A percentile compares a stretch with the other conserved stretches of the same genome.
Evolutionary conservation across 345 rosid genomes (phyloP).

Genomic region (Gossypium mustelinum): DNA sequence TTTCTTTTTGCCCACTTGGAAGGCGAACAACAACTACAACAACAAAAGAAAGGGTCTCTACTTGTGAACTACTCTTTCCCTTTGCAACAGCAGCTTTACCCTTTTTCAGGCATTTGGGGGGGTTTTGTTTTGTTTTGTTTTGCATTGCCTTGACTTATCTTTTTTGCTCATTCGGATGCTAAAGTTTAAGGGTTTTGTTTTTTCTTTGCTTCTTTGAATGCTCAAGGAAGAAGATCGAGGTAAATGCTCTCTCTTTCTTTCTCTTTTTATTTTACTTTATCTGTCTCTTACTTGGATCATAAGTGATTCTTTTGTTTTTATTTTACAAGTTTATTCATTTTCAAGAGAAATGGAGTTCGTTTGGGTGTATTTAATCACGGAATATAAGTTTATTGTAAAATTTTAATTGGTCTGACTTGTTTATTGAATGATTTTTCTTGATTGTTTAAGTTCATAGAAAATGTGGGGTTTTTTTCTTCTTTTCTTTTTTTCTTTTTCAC

Average conservation of each 20-base stretch:
- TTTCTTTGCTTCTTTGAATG: slow-evolving; percentile 41
- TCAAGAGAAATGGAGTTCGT: neutral
- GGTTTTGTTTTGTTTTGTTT: slow-evolving; percentile 25
- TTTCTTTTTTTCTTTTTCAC: neutral
- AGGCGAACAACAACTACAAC: slow-evolving; percentile 5
- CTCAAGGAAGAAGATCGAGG: slow-evolving; percentile 60
- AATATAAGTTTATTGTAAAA: slow-evolving; percentile 9
- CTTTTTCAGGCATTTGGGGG: slow-evolving; percentile 21
- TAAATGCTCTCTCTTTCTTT: slow-evolving; percentile 28
- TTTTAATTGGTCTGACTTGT: neutral
- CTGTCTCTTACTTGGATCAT: slow-evolving; percentile 58
- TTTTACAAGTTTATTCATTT: slow-evolving; percentile 21
- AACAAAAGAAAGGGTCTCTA: slow-evolving; percentile 12
- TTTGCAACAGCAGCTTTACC: slow-evolving; percentile 14
- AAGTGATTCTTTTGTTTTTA: slow-evolving; percentile 55
- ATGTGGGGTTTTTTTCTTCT: neutral
- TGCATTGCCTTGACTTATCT: slow-evolving; percentile 33
- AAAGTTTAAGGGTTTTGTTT: slow-evolving; percentile 31
- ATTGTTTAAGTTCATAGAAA: slow-evolving; percentile 14
- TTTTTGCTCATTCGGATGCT: slow-evolving; percentile 42
- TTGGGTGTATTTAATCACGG: neutral
- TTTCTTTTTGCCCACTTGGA: slow-evolving; percentile 24
- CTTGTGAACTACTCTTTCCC: slow-evolving; percentile 39
- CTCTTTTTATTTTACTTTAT: slow-evolving; percentile 27
- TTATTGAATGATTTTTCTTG: slow-evolving; percentile 5